These are phyloP conservation scores for Pseudogymnoascus sp. DNA, from an alignment of 2,329 filamentous ascomycete species.

Conservation along the genomic window DNA sequence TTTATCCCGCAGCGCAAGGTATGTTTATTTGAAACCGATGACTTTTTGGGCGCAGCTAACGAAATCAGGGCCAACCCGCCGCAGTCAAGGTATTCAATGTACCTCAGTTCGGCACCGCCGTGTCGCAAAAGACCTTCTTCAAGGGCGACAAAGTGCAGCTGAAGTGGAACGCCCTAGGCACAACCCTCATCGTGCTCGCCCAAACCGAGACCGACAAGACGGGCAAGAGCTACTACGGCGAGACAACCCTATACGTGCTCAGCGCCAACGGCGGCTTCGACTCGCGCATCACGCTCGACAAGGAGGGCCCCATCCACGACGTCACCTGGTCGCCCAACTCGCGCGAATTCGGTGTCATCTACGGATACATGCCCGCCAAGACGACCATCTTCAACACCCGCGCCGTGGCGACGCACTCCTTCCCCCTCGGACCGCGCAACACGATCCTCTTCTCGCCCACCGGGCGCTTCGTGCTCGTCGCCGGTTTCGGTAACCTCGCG, in stretches of 20 bases:
- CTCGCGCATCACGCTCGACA: slow-evolving; percentile 83
- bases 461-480: slow-evolving; percentile 85
- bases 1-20: slow-evolving; percentile 96
- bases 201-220: slow-evolving; percentile 98
- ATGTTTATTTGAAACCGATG: slow-evolving; percentile 21
- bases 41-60: slow-evolving; percentile 10
- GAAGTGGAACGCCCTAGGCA: slow-evolving; percentile 93
- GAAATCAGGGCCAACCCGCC: slow-evolving; percentile 72
- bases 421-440: slow-evolving; percentile 82
- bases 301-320: slow-evolving; percentile 96
- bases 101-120: slow-evolving; percentile 69
- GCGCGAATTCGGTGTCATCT: slow-evolving; percentile 94
- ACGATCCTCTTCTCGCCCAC: slow-evolving; percentile 92
- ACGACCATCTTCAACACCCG: slow-evolving; percentile 94
- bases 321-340: slow-evolving; percentile 98
- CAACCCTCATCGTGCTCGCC: slow-evolving; percentile 84
- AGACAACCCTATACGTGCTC: slow-evolving; percentile 92
- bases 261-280: slow-evolving; percentile 89
- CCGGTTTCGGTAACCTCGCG: slow-evolving; percentile 93
- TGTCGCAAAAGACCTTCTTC: slow-evolving; percentile 98
- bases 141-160: slow-evolving; percentile 98
- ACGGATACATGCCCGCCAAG: slow-evolving; percentile 98
- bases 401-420: slow-evolving; percentile 72
- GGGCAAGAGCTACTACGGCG: slow-evolving; percentile 98
- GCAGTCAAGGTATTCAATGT: slow-evolving; percentile 92